Evolutionary conservation across 768 basidiomycete genomes (phyloP).

Genomic region (Rhodotorula graminis): DNA sequence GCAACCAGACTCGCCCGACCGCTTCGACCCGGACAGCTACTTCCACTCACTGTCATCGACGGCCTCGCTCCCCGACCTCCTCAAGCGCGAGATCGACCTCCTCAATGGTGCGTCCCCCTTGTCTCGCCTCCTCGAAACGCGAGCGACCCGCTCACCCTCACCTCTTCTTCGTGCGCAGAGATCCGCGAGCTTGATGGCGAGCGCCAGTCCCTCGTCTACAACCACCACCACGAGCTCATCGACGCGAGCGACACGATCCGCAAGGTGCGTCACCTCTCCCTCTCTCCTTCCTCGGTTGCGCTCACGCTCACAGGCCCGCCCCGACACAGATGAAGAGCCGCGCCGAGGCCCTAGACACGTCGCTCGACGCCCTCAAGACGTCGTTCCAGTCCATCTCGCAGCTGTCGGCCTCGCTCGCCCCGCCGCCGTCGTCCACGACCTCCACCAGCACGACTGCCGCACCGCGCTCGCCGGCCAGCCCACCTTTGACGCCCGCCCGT

Average conservation of each 20-base stretch:
- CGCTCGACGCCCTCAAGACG: conserved; percentile 64
- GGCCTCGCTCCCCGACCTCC: conserved; percentile 48
- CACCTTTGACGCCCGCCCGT: background rate
- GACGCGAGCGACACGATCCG: conserved; percentile 88
- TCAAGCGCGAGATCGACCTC: conserved; percentile 78
- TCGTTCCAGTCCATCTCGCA: conserved; percentile 40
- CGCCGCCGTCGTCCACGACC: background rate
- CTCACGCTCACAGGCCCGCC: background rate
- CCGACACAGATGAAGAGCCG: conserved; percentile 70
- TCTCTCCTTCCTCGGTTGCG: background rate
- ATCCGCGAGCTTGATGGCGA: conserved; percentile 83
- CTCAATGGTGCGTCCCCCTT: conserved; percentile 55
- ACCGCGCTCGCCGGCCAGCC: background rate
- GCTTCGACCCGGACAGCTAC: conserved; percentile 9
- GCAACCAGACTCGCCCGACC: conserved; percentile 7
- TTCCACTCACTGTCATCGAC: conserved; percentile 11
- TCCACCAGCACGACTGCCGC: background rate
- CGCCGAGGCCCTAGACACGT: conserved; percentile 76
- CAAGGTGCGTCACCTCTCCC: conserved; percentile 54
- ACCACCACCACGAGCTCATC: conserved; percentile 91
- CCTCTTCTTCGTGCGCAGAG: conserved; percentile 53
- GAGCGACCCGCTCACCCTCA: background rate
- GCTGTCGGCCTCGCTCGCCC: conserved; percentile 36
- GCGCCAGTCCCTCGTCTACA: conserved; percentile 84
- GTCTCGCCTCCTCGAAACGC: no score